A percentile compares a stretch with the other conserved stretches of the same genome.
Evolutionary conservation across 805 yeast species (phyloP).

Genomic region (Metschnikowia kofuensis): DNA sequence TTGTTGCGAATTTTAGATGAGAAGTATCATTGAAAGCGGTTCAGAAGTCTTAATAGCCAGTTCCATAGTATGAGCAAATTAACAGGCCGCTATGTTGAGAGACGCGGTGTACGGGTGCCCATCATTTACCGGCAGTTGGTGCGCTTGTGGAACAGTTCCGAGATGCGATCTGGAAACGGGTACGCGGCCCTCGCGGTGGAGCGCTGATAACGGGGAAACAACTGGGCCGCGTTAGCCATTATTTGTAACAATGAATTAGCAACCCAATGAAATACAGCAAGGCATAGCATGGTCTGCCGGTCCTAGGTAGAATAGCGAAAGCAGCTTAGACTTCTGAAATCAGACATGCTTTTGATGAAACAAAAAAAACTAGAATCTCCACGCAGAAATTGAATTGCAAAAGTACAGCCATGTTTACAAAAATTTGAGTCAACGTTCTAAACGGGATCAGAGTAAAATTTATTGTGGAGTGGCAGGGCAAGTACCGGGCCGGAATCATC

Average conservation of each 20-base stretch:
- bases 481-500: background rate
- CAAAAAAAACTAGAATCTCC: too few species aligned
- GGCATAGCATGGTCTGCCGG: too few species aligned
- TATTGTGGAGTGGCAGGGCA: too few species aligned
- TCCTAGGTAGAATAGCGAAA: background rate
- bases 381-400: too few species aligned
- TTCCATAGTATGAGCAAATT: slow-evolving; percentile 13
- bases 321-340: background rate
- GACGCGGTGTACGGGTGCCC: slow-evolving; percentile 7
- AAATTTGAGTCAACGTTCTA: too few species aligned
- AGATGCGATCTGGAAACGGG: slow-evolving; percentile 12
- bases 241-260: background rate
- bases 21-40: slow-evolving; percentile 2
- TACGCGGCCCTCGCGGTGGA: background rate
- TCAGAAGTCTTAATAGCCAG: background rate
- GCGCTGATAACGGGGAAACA: background rate
- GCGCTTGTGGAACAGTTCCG: background rate
- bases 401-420: too few species aligned
- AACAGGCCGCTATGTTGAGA: background rate
- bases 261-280: background rate
- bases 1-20: background rate
- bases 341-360: too few species aligned
- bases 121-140: background rate
- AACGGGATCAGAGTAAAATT: too few species aligned
- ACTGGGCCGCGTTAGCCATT: background rate